Evolutionary conservation across 31 red algal species (phyloP), one percentile per base, ranked within the genome.

Genomic region (Endocladia muricata): DNA sequence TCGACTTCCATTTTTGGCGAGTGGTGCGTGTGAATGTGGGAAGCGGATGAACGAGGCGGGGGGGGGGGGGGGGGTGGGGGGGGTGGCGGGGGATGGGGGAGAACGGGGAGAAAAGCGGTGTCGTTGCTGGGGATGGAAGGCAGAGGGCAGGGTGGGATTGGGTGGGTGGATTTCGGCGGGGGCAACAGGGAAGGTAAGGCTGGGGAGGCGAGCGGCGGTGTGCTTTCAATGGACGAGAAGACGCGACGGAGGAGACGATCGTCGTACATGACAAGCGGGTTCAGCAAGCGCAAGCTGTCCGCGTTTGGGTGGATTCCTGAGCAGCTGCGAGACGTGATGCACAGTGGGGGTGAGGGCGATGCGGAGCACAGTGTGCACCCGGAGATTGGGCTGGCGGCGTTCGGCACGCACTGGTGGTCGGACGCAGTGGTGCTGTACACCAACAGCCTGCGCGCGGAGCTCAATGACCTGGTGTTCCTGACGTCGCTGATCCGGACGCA

Each of bases 1-100:
- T 83, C 80, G 66, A 83, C 44, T 64, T 83, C 80, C 80, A 83
- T 83, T 2, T 7, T 68, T 4, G 63, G 13, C 13, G 40, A 0
- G 68, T 44, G 68, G 4, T 3, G 68, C 7, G 21, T 3, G 11
- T 0, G 25, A 8, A 35, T 8, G 0, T 67, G 62, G 1, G 62
- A 17, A 1, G 3, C 4, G 1, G 62, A 35, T 37, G 6, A 35
- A 21, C n/a, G 0, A 62, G 32, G 35, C 13, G 21, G 0, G 68
- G n/a, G 37, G 41, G 6, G 25, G 61, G 61, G 44, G 44, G 44
- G 44, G 44, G 44, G 44, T 8, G 44, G 44, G 19, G 44, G 44
- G 44, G 19, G 44, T 8, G 44, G 44, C 8, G 44, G 44, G 44
- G 44, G 19, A 13, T 49, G 44, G 44, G 44, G 44, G 44, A 49